Evolutionary conservation across 1,284 basidiomycete genomes (phyloP).

Genomic region (Volvariella surrecta): DNA sequence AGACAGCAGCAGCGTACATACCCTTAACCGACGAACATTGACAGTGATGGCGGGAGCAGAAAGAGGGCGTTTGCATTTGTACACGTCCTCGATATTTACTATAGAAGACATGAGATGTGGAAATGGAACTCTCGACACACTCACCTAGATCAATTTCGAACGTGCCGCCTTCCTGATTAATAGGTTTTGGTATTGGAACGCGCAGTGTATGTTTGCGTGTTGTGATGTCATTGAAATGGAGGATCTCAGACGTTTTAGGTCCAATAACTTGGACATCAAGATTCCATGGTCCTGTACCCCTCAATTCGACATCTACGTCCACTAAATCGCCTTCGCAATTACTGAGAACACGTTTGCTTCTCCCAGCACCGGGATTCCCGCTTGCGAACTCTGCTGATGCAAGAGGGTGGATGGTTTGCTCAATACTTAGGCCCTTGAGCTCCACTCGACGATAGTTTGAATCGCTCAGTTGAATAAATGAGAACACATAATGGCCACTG

Average conservation of each 20-base stretch:
- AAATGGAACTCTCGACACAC: slow-evolving; percentile 13
- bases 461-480: slow-evolving; percentile 77
- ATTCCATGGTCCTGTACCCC: slow-evolving; percentile 86
- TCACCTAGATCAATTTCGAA: slow-evolving; percentile 77
- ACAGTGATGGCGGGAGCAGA: slow-evolving; percentile 78
- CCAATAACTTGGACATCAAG: slow-evolving; percentile 75
- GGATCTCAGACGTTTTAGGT: slow-evolving; percentile 49
- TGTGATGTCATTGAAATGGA: slow-evolving; percentile 51
- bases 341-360: slow-evolving; percentile 47
- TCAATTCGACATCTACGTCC: slow-evolving; percentile 70
- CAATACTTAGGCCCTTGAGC: slow-evolving; percentile 65
- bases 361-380: slow-evolving; percentile 25
- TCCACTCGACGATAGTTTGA: slow-evolving; percentile 74
- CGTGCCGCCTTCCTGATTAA: slow-evolving; percentile 65
- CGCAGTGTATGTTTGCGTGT: slow-evolving; percentile 47
- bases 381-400: slow-evolving; percentile 70
- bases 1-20: slow-evolving; percentile 23
- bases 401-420: slow-evolving; percentile 83
- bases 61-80: slow-evolving; percentile 78
- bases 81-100: slow-evolving; percentile 85
- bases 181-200: slow-evolving; percentile 57
- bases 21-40: slow-evolving; percentile 81
- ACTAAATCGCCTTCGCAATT: slow-evolving; percentile 73
- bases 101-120: slow-evolving; percentile 5
- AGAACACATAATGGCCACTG: slow-evolving; percentile 87